Base-by-base conservation (phyloP, 495 filamentous ascomycete species). In the Xylaria cubensis region DNA sequence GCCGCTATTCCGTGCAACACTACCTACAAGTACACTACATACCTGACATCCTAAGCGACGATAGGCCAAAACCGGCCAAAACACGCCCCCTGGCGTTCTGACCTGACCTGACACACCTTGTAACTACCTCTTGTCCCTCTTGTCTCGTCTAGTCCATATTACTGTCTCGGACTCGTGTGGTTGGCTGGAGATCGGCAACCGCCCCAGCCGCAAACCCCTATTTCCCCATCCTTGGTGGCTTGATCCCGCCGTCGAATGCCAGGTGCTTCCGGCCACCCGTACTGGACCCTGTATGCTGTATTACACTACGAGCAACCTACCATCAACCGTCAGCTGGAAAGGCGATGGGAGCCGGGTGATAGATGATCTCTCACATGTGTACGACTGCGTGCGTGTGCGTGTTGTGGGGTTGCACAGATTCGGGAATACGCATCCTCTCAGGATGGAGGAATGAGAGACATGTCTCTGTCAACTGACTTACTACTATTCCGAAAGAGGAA, bases 391-490 rank as follows among this genome's bases (percentile, higher is more conserved):
- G 46, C 36, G 48, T 67, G 65, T 67, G 65, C 36, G 26, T 53
- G 64, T 46, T 36, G 64, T 65, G 42, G 64, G 44, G 65, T 67
- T 67, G 34, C 65, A 67, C 65, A 67, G 2, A 44, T 50, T 56
- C 50, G 65, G 65, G 65, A 67, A 56, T 50, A 34, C 29, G 50
- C 50, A 44, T 44, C 65, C 34, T 56, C 65, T 67, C 34, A 67
- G 34, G 56, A 67, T 56, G 50, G 36, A 56, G 46, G 7, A 41
- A 59, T 19, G 56, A 64, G 58, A 70, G 48, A 64, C 59, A 55
- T 64, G 59, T 64, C 48, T 63, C 61, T 56, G 59, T 71, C 59
- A 64, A 64, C 41, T 71, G 69, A 64, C 69, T 64, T 44, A 48
- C 59, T 29, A 64, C 12, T 26, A 50, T 55, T 42, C 42, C 21